Evolutionary conservation across 2,329 filamentous ascomycete species (phyloP).

Genomic region (Aspergillus oerlinghausenensis): DNA sequence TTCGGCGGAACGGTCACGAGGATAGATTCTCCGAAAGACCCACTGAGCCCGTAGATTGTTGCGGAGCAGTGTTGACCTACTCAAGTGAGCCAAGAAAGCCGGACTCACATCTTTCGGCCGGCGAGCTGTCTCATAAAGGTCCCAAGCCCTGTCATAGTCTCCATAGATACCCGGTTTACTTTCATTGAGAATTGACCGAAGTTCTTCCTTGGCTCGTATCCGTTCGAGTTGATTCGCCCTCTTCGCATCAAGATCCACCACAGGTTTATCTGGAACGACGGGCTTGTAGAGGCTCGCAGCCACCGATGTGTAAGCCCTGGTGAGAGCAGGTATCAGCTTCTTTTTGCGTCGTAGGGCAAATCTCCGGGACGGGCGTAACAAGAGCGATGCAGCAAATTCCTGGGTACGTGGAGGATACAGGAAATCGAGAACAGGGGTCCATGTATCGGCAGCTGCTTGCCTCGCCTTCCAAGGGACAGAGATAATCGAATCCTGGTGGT

Average conservation of each 20-base stretch:
- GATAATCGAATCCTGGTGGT: constrained; percentile 14
- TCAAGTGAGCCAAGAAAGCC: constrained; percentile 35
- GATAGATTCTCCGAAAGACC: constrained; percentile 44
- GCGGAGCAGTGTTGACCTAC: constrained; percentile 31
- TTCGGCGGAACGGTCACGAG: constrained; percentile 31
- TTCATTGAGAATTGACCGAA: constrained; percentile 15
- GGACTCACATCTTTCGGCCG: constrained; percentile 22
- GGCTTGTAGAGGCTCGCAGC: constrained; percentile 10
- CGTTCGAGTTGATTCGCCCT: constrained; percentile 4
- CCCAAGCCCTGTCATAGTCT: constrained; percentile 40
- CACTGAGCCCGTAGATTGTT: constrained; percentile 41
- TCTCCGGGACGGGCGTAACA: constrained; percentile 20
- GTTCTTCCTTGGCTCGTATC: constrained; percentile 13
- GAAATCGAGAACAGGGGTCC: constrained; percentile 34
- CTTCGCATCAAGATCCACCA: constrained; percentile 2
- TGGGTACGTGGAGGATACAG: constrained; percentile 34
- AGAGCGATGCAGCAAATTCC: constrained; percentile 17
- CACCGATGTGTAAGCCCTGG: constrained; percentile 25
- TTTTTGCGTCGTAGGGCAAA: constrained; percentile 25
- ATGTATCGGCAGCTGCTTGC: constrained; percentile 14
- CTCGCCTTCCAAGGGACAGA: constrained; percentile 6
- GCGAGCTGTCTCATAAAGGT: constrained; percentile 32
- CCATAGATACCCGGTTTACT: neutral
- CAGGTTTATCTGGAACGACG: constrained; percentile 4
- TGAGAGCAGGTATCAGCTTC: constrained; percentile 15